phyloP scores from a whole-genome alignment of 352 stramenopile genomes.

The Phytophthora capsici region DNA sequence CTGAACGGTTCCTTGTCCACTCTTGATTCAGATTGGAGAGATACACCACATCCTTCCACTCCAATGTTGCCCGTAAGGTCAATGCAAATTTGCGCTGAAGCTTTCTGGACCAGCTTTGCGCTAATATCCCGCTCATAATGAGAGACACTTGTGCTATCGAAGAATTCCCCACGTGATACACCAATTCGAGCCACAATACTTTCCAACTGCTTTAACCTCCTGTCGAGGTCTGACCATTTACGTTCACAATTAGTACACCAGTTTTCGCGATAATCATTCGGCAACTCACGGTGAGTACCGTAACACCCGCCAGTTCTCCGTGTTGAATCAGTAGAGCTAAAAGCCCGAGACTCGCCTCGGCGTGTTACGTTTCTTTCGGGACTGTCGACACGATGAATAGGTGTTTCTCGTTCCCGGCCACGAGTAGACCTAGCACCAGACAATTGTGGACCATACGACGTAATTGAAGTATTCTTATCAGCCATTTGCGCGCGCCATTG shows the following conservation, averaged over 20 bases:
- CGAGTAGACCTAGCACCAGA: slow-evolving; percentile 4
- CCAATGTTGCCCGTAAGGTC: slow-evolving; percentile 32
- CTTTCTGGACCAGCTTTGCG: neutral
- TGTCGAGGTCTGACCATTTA: slow-evolving; percentile 18
- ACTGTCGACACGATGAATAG: slow-evolving; percentile 2
- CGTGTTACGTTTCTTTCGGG: neutral
- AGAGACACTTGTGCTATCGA: neutral
- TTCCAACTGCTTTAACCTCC: slow-evolving; percentile 25
- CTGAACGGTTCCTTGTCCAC: neutral
- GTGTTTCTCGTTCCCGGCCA: neutral
- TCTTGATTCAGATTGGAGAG: slow-evolving; percentile 1
- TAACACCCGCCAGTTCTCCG: slow-evolving; percentile 7
- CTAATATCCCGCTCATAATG: neutral
- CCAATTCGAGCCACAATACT: slow-evolving; percentile 21
- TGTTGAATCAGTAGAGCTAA: neutral
- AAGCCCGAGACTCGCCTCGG: neutral
- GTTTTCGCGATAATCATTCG: neutral
- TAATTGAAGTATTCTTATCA: neutral
- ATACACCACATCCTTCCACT: neutral
- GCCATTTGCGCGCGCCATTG: slow-evolving; percentile 25
- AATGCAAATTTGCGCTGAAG: slow-evolving; percentile 10
- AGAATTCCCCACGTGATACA: neutral
- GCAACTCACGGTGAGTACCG: neutral
- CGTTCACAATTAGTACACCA: slow-evolving; percentile 25
- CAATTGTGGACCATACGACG: neutral